Conservation (phyloP, 2,329 filamentous ascomycete species). For the Penicillium sp. region DNA sequence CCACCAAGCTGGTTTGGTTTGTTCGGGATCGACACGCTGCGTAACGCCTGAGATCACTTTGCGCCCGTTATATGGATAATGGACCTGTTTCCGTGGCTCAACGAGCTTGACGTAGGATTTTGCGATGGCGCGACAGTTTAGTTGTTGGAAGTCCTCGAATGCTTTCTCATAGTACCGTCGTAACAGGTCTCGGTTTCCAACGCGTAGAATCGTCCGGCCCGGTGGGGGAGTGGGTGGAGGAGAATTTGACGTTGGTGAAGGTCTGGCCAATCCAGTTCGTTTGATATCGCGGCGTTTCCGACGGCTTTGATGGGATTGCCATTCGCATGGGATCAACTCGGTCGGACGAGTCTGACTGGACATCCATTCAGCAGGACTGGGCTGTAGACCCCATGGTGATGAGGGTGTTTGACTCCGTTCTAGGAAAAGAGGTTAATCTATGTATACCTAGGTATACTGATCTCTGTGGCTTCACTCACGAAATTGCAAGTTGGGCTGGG, state of each 20-base stretch:
- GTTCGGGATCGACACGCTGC: constrained; percentile 30
- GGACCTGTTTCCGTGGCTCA: constrained; percentile 45
- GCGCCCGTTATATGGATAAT: constrained; percentile 45
- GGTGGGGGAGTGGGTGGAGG: constrained; percentile 18
- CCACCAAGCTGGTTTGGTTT: constrained; percentile 35
- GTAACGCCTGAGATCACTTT: constrained; percentile 28
- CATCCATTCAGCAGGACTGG: constrained; percentile 20
- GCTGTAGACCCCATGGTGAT: background rate
- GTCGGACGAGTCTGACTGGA: constrained; percentile 14
- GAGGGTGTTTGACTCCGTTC: background rate
- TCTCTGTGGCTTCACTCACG: too few species aligned
- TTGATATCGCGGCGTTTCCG: constrained; percentile 23
- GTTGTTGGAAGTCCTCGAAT: constrained; percentile 43
- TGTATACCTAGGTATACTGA: too few species aligned
- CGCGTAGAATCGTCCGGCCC: constrained; percentile 24
- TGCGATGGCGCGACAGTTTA: constrained; percentile 42
- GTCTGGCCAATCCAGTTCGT: constrained; percentile 12
- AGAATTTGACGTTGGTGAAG: constrained; percentile 17
- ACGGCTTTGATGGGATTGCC: constrained; percentile 25
- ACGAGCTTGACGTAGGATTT: constrained; percentile 46
- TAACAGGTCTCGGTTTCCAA: constrained; percentile 25
- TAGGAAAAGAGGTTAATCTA: too few species aligned
- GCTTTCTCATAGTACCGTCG: constrained; percentile 38
- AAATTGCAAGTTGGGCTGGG: constrained; percentile 19
- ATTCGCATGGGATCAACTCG: constrained; percentile 31